These are phyloP conservation scores for Poa pratensis DNA, from an alignment of 176 grass and related monocot genomes.

Conservation along the genomic window DNA sequence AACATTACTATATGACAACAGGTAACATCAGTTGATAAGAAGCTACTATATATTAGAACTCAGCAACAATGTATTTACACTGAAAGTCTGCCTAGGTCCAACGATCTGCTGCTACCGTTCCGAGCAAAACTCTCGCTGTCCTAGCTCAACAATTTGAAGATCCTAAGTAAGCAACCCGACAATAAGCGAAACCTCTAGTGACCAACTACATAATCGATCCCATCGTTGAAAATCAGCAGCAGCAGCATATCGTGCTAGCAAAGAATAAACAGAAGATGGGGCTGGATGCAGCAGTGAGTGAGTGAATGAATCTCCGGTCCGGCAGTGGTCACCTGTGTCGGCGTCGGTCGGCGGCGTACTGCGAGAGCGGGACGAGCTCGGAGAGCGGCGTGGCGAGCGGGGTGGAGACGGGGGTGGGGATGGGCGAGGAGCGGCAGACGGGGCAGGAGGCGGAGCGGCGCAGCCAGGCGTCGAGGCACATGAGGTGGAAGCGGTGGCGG, in stretches of 20 bases:
- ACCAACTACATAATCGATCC: not conserved
- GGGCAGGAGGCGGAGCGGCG: slow-evolving; percentile 85
- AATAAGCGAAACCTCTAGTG: slow-evolving; percentile 20
- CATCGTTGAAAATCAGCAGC: not conserved
- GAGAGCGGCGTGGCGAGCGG: slow-evolving; percentile 85
- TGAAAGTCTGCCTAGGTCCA: slow-evolving; percentile 26
- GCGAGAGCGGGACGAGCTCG: slow-evolving; percentile 81
- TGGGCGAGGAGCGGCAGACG: slow-evolving; percentile 84
- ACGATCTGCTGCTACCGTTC: not conserved
- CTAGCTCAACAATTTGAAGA: slow-evolving; percentile 15
- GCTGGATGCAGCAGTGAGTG: not conserved
- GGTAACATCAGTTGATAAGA: too few species aligned
- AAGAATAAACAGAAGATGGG: not conserved
- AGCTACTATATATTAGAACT: not conserved
- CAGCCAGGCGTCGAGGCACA: slow-evolving; percentile 93
- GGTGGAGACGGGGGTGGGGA: slow-evolving; percentile 73
- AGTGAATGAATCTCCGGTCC: not conserved
- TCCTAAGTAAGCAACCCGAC: not conserved
- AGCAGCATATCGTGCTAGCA: not conserved
- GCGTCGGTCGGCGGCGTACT: slow-evolving; percentile 83
- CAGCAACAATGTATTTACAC: slow-evolving; percentile 38
- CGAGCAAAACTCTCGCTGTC: slow-evolving; percentile 41
- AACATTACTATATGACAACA: too few species aligned
- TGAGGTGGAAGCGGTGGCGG: slow-evolving; percentile 88
- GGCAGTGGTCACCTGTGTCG: slow-evolving; percentile 53